These are phyloP conservation scores for Solanum chmielewskii DNA, from an alignment of 257 asterid genomes.

Conservation along the genomic window DNA sequence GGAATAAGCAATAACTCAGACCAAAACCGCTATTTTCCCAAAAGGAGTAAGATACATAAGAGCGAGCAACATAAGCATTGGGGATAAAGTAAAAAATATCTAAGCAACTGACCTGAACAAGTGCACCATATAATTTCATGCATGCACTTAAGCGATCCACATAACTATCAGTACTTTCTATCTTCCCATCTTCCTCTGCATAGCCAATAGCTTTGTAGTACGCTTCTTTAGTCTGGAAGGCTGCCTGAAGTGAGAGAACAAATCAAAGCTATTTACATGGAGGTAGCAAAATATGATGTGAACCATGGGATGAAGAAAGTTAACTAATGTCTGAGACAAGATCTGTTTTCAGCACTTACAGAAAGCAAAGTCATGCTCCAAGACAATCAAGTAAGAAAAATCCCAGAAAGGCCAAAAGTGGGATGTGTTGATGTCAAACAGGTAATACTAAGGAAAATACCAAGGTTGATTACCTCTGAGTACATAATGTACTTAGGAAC, in stretches of 20 bases:
- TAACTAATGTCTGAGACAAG: neutral
- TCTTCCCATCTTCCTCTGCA: constrained; percentile 45
- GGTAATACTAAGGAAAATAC: neutral
- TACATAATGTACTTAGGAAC: constrained; percentile 73
- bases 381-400: neutral
- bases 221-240: constrained; percentile 41
- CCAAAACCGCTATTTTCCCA: neutral
- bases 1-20: neutral
- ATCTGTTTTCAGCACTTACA: neutral
- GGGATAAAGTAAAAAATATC: neutral
- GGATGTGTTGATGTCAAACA: neutral
- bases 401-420: neutral
- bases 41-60: neutral
- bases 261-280: neutral
- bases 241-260: constrained; percentile 32
- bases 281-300: neutral
- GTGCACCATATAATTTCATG: constrained; percentile 82
- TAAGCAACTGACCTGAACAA: constrained; percentile 66
- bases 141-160: constrained; percentile 40
- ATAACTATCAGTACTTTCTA: constrained; percentile 46
- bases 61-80: neutral
- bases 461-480: constrained; percentile 41
- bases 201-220: constrained; percentile 66
- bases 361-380: neutral
- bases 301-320: neutral